Evolutionary conservation across 2,329 filamentous ascomycete genomes (phyloP).

Genomic region (Fusarium sp.): DNA sequence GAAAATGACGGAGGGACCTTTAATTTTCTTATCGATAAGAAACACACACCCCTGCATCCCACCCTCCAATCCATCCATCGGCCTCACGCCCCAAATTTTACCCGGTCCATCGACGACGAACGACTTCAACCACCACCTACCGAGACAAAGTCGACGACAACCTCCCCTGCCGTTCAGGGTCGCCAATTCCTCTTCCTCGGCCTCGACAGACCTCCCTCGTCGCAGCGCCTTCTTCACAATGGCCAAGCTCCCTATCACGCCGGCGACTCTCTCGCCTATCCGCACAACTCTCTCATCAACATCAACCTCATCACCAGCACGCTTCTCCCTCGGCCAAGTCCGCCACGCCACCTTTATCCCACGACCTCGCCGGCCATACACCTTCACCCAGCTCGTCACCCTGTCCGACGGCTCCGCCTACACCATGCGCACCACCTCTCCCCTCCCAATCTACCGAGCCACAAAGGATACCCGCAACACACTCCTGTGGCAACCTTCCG

Average conservation of each 20-base stretch:
- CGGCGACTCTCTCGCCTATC: slow-evolving; percentile 44
- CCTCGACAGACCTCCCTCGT: background rate
- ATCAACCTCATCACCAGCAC: slow-evolving; percentile 36
- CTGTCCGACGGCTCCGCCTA: slow-evolving; percentile 91
- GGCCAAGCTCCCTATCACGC: slow-evolving; percentile 44
- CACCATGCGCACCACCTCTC: slow-evolving; percentile 81
- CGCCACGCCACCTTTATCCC: slow-evolving; percentile 86
- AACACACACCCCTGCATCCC: slow-evolving; percentile 20
- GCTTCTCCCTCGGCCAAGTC: slow-evolving; percentile 63
- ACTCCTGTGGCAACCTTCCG: slow-evolving; percentile 88
- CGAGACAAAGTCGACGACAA: slow-evolving; percentile 18
- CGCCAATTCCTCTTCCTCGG: slow-evolving; percentile 19
- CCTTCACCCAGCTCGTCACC: slow-evolving; percentile 95
- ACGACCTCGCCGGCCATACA: slow-evolving; percentile 92
- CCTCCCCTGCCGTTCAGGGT: slow-evolving; percentile 10
- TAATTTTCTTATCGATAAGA: slow-evolving; percentile 44
- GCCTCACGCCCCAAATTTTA: slow-evolving; percentile 44
- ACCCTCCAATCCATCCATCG: slow-evolving; percentile 3
- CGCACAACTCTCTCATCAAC: slow-evolving; percentile 42
- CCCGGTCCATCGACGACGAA: slow-evolving; percentile 26
- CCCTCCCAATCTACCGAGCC: slow-evolving; percentile 67
- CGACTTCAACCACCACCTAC: slow-evolving; percentile 21
- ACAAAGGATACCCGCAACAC: slow-evolving; percentile 90
- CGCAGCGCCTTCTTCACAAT: slow-evolving; percentile 32
- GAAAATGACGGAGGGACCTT: slow-evolving; percentile 28